Percentiles rank a stretch among this genome's conserved stretches.
Conservation (phyloP, 257 asterid species). For the Avicennia marina region DNA sequence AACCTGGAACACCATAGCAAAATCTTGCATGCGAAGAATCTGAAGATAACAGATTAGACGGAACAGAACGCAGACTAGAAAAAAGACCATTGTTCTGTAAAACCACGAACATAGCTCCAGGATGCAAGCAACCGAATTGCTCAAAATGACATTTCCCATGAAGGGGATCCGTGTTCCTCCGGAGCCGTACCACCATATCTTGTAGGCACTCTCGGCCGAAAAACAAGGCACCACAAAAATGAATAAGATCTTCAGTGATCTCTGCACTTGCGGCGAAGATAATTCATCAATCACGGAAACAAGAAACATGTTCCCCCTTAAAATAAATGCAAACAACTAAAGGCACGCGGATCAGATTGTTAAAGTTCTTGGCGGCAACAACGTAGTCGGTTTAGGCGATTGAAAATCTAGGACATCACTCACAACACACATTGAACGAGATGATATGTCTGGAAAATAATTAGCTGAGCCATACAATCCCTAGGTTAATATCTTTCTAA, state of each 20-base stretch:
- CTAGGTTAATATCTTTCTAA: too few relatives aligned
- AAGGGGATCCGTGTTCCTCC: conserved; percentile 51
- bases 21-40: conserved; percentile 82
- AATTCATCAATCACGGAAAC: too few relatives aligned
- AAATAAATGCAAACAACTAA: too few relatives aligned
- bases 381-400: too few relatives aligned
- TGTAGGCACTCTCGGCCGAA: conserved; percentile 42
- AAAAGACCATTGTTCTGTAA: conserved; percentile 43
- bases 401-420: too few relatives aligned
- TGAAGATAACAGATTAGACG: conserved; percentile 86
- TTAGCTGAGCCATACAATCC: too few relatives aligned
- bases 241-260: conserved; percentile 44
- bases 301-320: too few relatives aligned
- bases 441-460: too few relatives aligned
- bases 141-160: conserved; percentile 36
- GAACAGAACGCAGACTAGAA: conserved; percentile 49
- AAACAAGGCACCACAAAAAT: conserved; percentile 52
- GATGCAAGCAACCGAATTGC: conserved; percentile 42
- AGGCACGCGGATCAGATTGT: too few relatives aligned
- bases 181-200: conserved; percentile 56
- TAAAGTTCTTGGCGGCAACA: too few relatives aligned
- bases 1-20: conserved; percentile 57
- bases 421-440: too few relatives aligned
- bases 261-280: too few relatives aligned
- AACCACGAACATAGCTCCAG: conserved; percentile 60